Evolutionary conservation across 2,329 filamentous ascomycete species (phyloP).

Genomic region (Penicillium aurantiogriseum): DNA sequence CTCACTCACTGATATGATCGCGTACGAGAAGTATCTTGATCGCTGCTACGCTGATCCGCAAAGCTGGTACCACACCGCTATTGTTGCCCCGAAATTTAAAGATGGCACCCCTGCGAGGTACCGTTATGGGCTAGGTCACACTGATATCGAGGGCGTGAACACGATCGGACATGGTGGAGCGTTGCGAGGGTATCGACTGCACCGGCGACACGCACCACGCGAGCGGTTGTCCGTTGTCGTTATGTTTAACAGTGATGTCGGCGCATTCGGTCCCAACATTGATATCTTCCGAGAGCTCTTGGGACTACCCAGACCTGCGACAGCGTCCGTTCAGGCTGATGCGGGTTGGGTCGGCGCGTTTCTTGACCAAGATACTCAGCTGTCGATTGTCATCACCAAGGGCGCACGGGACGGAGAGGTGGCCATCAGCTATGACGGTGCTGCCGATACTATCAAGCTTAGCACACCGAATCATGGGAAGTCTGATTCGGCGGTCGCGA

Average conservation of each 20-base stretch:
- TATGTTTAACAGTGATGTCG: constrained; percentile 43
- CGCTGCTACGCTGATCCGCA: constrained; percentile 28
- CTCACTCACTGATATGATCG: constrained; percentile 48
- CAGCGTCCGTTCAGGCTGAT: constrained; percentile 10
- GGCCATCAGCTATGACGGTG: constrained; percentile 30
- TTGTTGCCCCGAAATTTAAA: constrained; percentile 29
- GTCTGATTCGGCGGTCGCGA: constrained; percentile 25
- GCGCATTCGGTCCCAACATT: constrained; percentile 27
- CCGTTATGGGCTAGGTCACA: constrained; percentile 37
- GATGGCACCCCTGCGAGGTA: constrained; percentile 41
- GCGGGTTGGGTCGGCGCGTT: constrained; percentile 38
- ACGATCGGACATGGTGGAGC: constrained; percentile 44
- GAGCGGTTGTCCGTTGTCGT: constrained; percentile 42
- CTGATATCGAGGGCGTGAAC: constrained; percentile 25
- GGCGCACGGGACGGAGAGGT: constrained; percentile 28
- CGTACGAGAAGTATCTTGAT: constrained; percentile 46
- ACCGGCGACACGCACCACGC: constrained; percentile 36
- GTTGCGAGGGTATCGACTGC: constrained; percentile 43
- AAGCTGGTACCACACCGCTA: constrained; percentile 37
- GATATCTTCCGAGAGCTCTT: constrained; percentile 35
- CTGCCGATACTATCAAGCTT: constrained; percentile 25
- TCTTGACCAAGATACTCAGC: constrained; percentile 39
- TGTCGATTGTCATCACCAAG: constrained; percentile 32
- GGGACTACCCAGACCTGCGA: constrained; percentile 15
- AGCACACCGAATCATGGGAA: constrained; percentile 13